A percentile compares a stretch with the other conserved stretches of the same genome.
phyloP scores from a whole-genome alignment of 345 rosid genomes.

The Eucalyptus virginea region DNA sequence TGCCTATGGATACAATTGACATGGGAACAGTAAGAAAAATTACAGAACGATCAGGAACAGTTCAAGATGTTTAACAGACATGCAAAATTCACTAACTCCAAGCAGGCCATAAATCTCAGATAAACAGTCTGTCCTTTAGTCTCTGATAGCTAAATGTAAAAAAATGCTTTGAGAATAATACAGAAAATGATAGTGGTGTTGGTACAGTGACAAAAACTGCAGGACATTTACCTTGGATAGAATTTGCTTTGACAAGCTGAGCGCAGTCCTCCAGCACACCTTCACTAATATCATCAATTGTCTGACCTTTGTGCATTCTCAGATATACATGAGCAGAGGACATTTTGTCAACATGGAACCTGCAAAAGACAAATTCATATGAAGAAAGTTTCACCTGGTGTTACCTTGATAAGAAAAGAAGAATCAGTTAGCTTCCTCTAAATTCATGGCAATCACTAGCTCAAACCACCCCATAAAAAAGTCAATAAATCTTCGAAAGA shows the following conservation, averaged over 20 bases:
- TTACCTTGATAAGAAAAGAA: neutral
- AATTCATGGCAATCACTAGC: neutral
- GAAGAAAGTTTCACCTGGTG: neutral
- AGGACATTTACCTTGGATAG: conserved; percentile 65
- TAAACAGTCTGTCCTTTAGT: neutral
- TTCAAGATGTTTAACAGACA: neutral
- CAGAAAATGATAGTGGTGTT: neutral
- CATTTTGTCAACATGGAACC: conserved; percentile 99
- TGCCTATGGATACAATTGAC: conserved; percentile 33
- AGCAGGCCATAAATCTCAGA: neutral
- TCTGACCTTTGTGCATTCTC: conserved; percentile 81
- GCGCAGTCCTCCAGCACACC: conserved; percentile 89
- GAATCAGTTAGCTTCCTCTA: neutral
- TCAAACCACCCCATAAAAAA: neutral
- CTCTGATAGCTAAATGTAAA: neutral
- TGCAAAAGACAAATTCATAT: conserved; percentile 5
- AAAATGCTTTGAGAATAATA: neutral
- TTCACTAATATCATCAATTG: conserved; percentile 74
- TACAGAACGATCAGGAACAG: neutral
- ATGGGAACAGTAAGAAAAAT: neutral
- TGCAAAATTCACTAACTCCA: neutral
- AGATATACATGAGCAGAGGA: conserved; percentile 97
- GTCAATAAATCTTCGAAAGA: neutral
- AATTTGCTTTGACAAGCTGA: conserved; percentile 98
- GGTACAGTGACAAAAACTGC: neutral